Percentiles rank a stretch among this genome's conserved stretches.
Conservation (phyloP, 176 grass and related monocot species). For the Themeda triandra region DNA sequence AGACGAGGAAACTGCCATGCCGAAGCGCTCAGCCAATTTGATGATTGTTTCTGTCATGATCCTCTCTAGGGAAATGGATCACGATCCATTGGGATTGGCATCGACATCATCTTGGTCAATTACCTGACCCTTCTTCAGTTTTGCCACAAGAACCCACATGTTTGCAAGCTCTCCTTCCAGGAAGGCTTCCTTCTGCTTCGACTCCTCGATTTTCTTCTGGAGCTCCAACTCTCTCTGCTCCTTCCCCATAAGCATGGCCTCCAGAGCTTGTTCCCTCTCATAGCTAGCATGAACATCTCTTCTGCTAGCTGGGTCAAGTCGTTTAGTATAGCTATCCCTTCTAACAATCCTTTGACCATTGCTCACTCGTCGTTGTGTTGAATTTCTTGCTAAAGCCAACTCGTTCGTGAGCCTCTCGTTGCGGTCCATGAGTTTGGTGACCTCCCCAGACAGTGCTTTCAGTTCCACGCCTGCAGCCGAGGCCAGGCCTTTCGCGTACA, state of each 20-base stretch:
- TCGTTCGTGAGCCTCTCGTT: slow-evolving; percentile 63
- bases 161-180: slow-evolving; percentile 74
- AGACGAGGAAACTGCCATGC: slow-evolving; percentile 5
- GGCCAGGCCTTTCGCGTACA: slow-evolving; percentile 62
- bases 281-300: slow-evolving; percentile 37
- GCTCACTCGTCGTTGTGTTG: slow-evolving; percentile 46
- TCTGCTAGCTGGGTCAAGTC: slow-evolving; percentile 47
- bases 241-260: slow-evolving; percentile 57
- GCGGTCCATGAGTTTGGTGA: slow-evolving; percentile 81
- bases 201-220: slow-evolving; percentile 62
- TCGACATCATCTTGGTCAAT: slow-evolving; percentile 39
- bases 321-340: slow-evolving; percentile 42
- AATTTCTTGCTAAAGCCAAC: slow-evolving; percentile 57
- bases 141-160: slow-evolving; percentile 70
- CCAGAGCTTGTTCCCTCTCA: slow-evolving; percentile 50
- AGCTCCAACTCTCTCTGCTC: slow-evolving; percentile 59
- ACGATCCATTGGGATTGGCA: slow-evolving; percentile 23
- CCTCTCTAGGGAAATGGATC: neutral
- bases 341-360: slow-evolving; percentile 41
- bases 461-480: slow-evolving; percentile 64
- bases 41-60: neutral
- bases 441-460: slow-evolving; percentile 73
- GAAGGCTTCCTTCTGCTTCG: slow-evolving; percentile 64
- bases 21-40: neutral
- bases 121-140: slow-evolving; percentile 54